Evolutionary conservation across 1,284 basidiomycete genomes (phyloP), one percentile per base, ranked within the genome.

Genomic region (Sanguinoderma infundibulare): DNA sequence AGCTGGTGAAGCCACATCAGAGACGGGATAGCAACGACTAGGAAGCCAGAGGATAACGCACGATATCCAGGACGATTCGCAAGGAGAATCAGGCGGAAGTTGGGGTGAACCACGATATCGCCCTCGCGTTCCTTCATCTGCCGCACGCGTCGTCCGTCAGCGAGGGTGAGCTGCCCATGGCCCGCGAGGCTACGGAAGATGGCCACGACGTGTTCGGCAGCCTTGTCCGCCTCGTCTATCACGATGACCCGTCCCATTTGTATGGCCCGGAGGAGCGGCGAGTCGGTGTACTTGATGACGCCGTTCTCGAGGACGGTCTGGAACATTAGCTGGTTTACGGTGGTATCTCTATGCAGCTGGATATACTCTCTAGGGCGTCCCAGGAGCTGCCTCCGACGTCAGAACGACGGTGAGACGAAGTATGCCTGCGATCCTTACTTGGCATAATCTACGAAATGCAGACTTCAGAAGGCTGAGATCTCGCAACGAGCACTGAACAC

Each of bases 11-110:
- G 22, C 47, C 14, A 32, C 51, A 28, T 42, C n/a, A 39, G 50
- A n/a, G n/a, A n/a, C n/a, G n/a, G n/a, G n/a, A n/a, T 36, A n/a
- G 42, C 17, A 9, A 35, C 3, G 35, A 15, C 5, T 14, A 3
- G 49, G 4, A n/a, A 10, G 26, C 22, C 2, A 5, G 10, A 47
- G 6, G 32, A 55, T 50, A 12, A 79, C 89, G 68, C 67, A 91
- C 90, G 85, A 78, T 92, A 93, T 15, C 90, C 90, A 28, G 89
- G 87, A 9, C 87, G 74, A 69, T 89, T 89, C 2, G 87, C 87
- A 40, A 89, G 74, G n/a, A 89, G 71, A 39, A 89, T 77, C 38
- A 89, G 77, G 36, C 87, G 75, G 74, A 89, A 89, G 61, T 84
- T 84, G 1, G 82, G 82, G 69, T 89, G 87, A 0, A 87, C 84